These are phyloP conservation scores for Schwanniomyces yamadae DNA, from an alignment of 805 yeast genomes.

Conservation along the genomic window DNA sequence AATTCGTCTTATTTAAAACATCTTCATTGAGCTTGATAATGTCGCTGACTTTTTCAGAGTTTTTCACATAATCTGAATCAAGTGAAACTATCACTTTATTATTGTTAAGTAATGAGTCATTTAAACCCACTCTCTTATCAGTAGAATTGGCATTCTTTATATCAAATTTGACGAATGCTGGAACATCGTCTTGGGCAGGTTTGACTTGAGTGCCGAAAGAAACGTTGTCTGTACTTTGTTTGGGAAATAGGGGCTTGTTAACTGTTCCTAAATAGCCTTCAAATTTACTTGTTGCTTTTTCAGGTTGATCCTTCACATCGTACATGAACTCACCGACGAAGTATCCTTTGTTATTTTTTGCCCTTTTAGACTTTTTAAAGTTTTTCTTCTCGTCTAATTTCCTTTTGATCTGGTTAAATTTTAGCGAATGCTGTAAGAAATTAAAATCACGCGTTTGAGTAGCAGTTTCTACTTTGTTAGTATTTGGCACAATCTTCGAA, in stretches of 20 bases:
- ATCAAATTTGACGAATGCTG: conserved; percentile 10
- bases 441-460: conserved; percentile 40
- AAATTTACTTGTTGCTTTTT: conserved; percentile 15
- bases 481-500: conserved; percentile 11
- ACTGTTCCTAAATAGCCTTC: conserved; percentile 37
- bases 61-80: conserved; percentile 27
- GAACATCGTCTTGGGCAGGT: conserved; percentile 10
- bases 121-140: conserved; percentile 16
- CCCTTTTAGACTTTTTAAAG: conserved; percentile 11
- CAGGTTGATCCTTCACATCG: conserved; percentile 21
- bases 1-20: conserved; percentile 1
- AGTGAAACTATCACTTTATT: conserved; percentile 17
- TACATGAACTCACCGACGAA: conserved; percentile 39
- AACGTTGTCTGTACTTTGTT: neutral
- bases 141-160: conserved; percentile 12
- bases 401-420: conserved; percentile 20
- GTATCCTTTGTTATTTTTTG: conserved; percentile 22
- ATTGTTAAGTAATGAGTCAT: conserved; percentile 14
- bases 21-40: conserved; percentile 31
- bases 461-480: conserved; percentile 37
- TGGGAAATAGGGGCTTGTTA: conserved; percentile 29
- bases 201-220: neutral
- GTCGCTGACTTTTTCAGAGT: conserved; percentile 24
- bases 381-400: conserved; percentile 10
- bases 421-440: conserved; percentile 27